These are phyloP conservation scores for Jasminum sambac DNA, from an alignment of 257 asterid genomes.

Conservation along the genomic window DNA sequence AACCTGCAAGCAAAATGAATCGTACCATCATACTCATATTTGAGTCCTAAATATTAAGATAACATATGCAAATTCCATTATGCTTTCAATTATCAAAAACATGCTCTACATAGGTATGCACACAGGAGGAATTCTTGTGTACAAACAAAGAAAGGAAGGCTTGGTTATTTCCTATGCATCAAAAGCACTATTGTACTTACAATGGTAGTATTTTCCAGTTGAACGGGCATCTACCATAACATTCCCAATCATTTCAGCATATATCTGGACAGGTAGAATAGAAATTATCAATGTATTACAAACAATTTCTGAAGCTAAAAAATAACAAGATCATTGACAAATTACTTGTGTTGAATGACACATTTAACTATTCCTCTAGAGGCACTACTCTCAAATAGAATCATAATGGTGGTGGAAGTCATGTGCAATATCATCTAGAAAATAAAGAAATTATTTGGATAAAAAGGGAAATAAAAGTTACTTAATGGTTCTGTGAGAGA, in stretches of 20 bases:
- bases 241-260: conserved; percentile 78
- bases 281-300: conserved; percentile 1
- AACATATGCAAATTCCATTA: not conserved
- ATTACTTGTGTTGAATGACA: not conserved
- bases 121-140: not conserved
- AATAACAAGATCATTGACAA: not conserved
- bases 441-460: not conserved
- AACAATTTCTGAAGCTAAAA: not conserved
- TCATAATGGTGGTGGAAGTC: not conserved
- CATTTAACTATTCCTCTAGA: conserved; percentile 9
- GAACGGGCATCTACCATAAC: conserved; percentile 87
- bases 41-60: not conserved
- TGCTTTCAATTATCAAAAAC: not conserved
- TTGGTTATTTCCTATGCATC: not conserved
- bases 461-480: not conserved
- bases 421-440: not conserved
- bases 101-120: not conserved
- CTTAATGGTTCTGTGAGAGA: not conserved
- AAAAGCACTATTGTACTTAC: conserved; percentile 37
- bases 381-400: not conserved
- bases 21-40: not conserved
- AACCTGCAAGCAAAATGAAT: not conserved
- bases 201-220: conserved; percentile 78
- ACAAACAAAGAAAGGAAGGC: not conserved
- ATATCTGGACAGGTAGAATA: conserved; percentile 45